Base-by-base conservation (phyloP, 768 basidiomycete genomes). In the Russula dissimulans region DNA sequence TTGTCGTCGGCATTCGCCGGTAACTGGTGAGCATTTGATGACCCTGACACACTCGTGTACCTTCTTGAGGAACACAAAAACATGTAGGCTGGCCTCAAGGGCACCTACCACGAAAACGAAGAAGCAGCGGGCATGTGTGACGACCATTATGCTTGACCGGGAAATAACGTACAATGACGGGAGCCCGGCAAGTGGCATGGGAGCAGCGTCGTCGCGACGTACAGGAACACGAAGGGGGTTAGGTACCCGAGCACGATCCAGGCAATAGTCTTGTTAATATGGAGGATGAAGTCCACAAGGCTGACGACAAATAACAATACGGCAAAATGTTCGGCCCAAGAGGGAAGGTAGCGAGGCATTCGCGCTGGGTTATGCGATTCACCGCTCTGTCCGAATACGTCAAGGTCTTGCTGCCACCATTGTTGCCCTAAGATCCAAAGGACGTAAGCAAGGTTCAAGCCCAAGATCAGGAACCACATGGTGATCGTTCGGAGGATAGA, bases 281-380 rank as follows among this genome's bases (percentile, higher is more conserved):
- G 44, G 39, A 54, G 29, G 36, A 59, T 29, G 15, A 54, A 59
- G 29, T 59, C 52, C 26, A 47, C 45, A 11, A 54, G 53, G 53
- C 31, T 41, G 11, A 54, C n/a, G 31, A 54, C 26, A 44, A 54
- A 60, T 0, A 60, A 15, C 12, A 54, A 34, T 2, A 46, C 18
- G 26, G 1, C 17, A 14, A 54, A n/a, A 31, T n/a, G 53, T 49
- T 31, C 48, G 17, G 18, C 8, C 4, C 18, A 4, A 3, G 39
- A 14, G 39, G 6, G n/a, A 41, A 10, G 26, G 29, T 5, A 38
- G 39, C 9, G 17, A 11, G 9, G 31, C 12, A 14, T n/a, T 44
- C 31, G 53, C 32, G 31, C 53, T 32, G 31, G 53, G 6, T 17
- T 18, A 54, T 43, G 31, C 7, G 32, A 7, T 10, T 1, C 17